Evolutionary conservation across 768 basidiomycete genomes (phyloP).

Genomic region (Lepiota venenata): DNA sequence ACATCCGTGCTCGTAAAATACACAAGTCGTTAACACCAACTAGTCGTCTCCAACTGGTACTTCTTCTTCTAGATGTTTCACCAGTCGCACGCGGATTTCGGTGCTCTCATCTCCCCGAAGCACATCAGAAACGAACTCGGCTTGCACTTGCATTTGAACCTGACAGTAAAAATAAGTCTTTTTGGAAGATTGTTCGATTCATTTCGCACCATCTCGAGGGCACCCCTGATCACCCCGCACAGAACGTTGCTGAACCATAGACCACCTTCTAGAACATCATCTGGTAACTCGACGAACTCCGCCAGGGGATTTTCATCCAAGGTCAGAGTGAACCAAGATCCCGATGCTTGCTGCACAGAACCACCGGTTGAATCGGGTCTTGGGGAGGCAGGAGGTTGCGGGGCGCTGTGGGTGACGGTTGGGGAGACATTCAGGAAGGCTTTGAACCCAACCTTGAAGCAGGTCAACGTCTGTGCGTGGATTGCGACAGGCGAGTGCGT

Average conservation of each 20-base stretch:
- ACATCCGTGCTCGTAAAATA: conserved; percentile 1
- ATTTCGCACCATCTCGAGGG: conserved; percentile 87
- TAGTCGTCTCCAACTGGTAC: conserved; percentile 91
- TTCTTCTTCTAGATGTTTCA: conserved; percentile 95
- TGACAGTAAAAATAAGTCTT: conserved; percentile 32
- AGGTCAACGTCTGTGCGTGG: neutral
- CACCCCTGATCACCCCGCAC: conserved; percentile 90
- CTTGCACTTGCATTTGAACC: conserved; percentile 96
- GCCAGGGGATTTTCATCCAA: conserved; percentile 96
- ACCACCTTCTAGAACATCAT: conserved; percentile 88
- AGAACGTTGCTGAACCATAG: conserved; percentile 97
- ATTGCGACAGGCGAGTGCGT: conserved; percentile 15
- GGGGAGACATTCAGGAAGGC: conserved; percentile 94
- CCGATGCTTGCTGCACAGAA: conserved; percentile 29
- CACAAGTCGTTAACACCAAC: conserved; percentile 12
- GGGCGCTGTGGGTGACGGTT: conserved; percentile 63
- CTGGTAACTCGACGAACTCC: conserved; percentile 96
- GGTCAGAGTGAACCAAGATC: conserved; percentile 74
- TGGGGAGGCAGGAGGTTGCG: conserved; percentile 43
- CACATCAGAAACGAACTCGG: conserved; percentile 84
- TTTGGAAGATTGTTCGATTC: neutral
- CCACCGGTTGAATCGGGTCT: conserved; percentile 42
- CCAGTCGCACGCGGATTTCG: conserved; percentile 85
- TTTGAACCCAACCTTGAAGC: conserved; percentile 88
- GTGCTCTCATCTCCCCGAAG: conserved; percentile 92